Evolutionary conservation across 306 rosid genomes (phyloP).

Genomic region (Gastrolobium villosum): DNA sequence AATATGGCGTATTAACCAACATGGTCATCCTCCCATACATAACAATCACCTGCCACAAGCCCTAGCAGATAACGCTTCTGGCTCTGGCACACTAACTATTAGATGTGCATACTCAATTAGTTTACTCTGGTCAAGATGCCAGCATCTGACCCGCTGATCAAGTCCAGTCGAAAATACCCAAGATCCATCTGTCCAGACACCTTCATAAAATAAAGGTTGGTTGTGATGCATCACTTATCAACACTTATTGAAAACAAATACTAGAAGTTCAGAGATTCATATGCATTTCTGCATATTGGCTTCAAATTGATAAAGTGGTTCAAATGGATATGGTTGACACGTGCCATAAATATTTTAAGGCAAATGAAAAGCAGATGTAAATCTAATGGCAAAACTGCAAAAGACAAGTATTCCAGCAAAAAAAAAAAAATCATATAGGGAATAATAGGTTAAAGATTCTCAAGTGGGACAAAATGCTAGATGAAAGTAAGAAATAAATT

Average conservation of each 20-base stretch:
- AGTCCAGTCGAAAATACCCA: slow-evolving; percentile 98
- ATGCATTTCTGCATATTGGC: slow-evolving; percentile 17
- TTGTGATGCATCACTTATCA: slow-evolving; percentile 16
- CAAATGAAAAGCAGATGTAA: slow-evolving; percentile 14
- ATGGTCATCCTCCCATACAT: slow-evolving; percentile 12
- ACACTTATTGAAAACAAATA: slow-evolving; percentile 33
- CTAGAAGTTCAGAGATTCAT: not conserved
- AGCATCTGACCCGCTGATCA: slow-evolving; percentile 96
- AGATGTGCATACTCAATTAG: slow-evolving; percentile 69
- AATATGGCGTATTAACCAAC: slow-evolving; percentile 32
- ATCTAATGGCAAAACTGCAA: slow-evolving; percentile 22
- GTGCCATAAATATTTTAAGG: slow-evolving; percentile 14
- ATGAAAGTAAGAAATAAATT: slow-evolving; percentile 19
- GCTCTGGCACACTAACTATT: slow-evolving; percentile 91
- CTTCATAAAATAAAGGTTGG: slow-evolving; percentile 59
- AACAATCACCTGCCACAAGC: slow-evolving; percentile 73
- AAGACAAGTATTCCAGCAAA: not conserved
- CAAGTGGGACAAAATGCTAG: slow-evolving; percentile 11
- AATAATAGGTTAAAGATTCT: slow-evolving; percentile 13
- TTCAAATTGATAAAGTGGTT: slow-evolving; percentile 33
- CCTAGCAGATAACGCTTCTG: slow-evolving; percentile 89
- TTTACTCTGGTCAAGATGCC: slow-evolving; percentile 66
- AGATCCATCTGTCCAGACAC: slow-evolving; percentile 96
- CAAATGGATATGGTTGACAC: slow-evolving; percentile 29
- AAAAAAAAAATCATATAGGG: slow-evolving; percentile 2